phyloP scores from a whole-genome alignment of 1,139 yeast genomes.

The Hemisphaericaspora lyxosophila region DNA sequence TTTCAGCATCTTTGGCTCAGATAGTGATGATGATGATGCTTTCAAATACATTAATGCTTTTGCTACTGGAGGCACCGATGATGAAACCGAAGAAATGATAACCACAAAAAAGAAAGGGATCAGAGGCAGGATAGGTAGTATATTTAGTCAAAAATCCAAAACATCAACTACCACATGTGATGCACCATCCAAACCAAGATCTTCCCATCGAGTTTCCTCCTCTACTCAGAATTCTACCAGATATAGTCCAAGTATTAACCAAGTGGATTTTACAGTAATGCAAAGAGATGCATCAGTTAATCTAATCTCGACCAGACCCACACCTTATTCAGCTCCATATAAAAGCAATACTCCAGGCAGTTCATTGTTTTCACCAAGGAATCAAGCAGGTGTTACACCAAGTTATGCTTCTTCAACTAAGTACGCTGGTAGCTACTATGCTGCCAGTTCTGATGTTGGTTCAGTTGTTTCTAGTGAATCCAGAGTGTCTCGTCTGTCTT shows the following conservation, averaged over 20 bases:
- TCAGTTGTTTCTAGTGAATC: slow-evolving; percentile 33
- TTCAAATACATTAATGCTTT: slow-evolving; percentile 6
- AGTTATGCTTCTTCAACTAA: slow-evolving; percentile 8
- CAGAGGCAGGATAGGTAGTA: not conserved
- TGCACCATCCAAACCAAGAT: not conserved
- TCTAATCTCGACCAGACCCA: no score
- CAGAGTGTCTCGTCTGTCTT: slow-evolving; percentile 27
- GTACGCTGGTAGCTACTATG: not conserved
- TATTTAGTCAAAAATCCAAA: not conserved
- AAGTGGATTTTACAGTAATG: no score
- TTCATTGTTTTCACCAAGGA: slow-evolving; percentile 9
- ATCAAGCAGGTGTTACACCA: slow-evolving; percentile 7
- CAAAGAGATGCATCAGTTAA: no score
- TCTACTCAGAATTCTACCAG: no score
- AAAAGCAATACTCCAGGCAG: no score
- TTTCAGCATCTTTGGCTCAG: not conserved
- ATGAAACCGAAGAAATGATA: not conserved
- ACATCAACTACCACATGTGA: not conserved
- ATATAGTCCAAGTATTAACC: no score
- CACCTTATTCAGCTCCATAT: no score
- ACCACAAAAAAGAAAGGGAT: not conserved
- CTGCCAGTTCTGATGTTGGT: slow-evolving; percentile 20
- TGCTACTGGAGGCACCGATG: not conserved
- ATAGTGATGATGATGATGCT: slow-evolving; percentile 20
- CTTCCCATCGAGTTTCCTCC: no score